phyloP scores from a whole-genome alignment of 2,329 filamentous ascomycete species.

The Alternaria burnsii region DNA sequence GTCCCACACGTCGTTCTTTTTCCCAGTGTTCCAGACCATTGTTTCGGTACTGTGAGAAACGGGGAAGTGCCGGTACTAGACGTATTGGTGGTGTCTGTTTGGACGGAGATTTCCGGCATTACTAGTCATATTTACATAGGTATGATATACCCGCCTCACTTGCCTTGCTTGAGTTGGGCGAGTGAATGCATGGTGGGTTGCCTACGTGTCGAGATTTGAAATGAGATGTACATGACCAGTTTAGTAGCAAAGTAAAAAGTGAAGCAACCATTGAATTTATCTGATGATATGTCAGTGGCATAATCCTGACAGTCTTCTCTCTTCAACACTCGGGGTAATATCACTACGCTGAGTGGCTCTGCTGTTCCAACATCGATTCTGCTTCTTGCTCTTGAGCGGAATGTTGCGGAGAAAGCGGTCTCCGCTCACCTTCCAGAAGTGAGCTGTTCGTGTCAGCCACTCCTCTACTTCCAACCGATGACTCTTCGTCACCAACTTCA shows the following conservation, averaged over 20 bases:
- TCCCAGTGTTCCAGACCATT: background rate
- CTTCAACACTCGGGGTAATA: background rate
- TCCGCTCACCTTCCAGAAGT: too few relatives aligned
- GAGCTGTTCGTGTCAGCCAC: background rate
- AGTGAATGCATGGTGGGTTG: background rate
- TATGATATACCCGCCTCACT: background rate
- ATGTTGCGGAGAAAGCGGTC: background rate
- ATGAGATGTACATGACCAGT: background rate
- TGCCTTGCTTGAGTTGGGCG: background rate
- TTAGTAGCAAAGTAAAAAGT: background rate
- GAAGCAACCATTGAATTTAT: background rate
- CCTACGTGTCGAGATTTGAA: background rate
- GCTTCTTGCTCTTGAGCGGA: background rate
- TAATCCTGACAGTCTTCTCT: background rate
- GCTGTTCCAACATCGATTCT: background rate
- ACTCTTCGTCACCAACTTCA: background rate
- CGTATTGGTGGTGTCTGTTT: background rate
- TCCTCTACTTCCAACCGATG: background rate
- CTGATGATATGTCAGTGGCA: background rate
- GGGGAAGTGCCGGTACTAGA: slow-evolving; percentile 1
- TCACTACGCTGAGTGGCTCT: background rate
- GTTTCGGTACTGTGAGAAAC: background rate
- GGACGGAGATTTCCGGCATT: background rate
- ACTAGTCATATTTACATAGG: background rate
- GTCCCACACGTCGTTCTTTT: background rate